A percentile compares a stretch with the other conserved stretches of the same genome.
Evolutionary conservation across 441 rosid genomes (phyloP).

Genomic region (Arabidopsis lyrata): DNA sequence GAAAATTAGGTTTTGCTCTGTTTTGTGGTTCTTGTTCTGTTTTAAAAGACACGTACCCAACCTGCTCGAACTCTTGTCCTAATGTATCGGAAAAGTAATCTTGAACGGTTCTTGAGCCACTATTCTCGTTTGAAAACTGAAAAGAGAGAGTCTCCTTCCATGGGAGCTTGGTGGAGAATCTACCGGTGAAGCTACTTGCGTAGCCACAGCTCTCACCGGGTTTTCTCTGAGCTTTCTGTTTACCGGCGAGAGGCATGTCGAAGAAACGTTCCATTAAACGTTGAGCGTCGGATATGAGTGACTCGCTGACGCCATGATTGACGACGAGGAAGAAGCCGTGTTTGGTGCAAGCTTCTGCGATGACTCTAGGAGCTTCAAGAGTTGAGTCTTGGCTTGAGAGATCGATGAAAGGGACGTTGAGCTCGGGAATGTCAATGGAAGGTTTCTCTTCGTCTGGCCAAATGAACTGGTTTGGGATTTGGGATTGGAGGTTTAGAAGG

Average conservation of each 20-base stretch:
- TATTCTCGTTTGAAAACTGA: conserved; percentile 41
- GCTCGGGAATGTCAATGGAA: conserved; percentile 48
- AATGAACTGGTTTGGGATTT: conserved; percentile 60
- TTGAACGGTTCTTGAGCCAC: conserved; percentile 44
- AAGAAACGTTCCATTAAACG: conserved; percentile 55
- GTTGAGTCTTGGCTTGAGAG: conserved; percentile 50
- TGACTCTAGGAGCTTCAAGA: conserved; percentile 50
- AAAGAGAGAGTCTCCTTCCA: conserved; percentile 88
- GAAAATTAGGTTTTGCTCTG: conserved; percentile 26
- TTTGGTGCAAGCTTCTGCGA: conserved; percentile 57
- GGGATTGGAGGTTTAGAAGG: conserved; percentile 42
- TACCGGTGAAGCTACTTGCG: conserved; percentile 69
- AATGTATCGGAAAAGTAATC: conserved; percentile 58
- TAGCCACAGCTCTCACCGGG: conserved; percentile 58
- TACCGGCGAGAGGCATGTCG: conserved; percentile 53
- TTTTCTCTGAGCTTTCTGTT: conserved; percentile 52
- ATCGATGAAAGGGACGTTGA: conserved; percentile 72
- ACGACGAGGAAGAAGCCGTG: conserved; percentile 80
- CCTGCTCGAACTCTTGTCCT: conserved; percentile 60
- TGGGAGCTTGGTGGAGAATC: conserved; percentile 68
- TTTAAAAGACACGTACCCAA: conserved; percentile 56
- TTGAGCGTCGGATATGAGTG: conserved; percentile 56
- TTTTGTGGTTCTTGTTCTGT: conserved; percentile 26
- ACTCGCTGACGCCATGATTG: conserved; percentile 66
- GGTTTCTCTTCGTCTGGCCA: conserved; percentile 70